Percentiles rank a stretch among this genome's conserved stretches.
Conservation (phyloP, 1,139 yeast genomes). For the Meyerozyma athensensis region DNA sequence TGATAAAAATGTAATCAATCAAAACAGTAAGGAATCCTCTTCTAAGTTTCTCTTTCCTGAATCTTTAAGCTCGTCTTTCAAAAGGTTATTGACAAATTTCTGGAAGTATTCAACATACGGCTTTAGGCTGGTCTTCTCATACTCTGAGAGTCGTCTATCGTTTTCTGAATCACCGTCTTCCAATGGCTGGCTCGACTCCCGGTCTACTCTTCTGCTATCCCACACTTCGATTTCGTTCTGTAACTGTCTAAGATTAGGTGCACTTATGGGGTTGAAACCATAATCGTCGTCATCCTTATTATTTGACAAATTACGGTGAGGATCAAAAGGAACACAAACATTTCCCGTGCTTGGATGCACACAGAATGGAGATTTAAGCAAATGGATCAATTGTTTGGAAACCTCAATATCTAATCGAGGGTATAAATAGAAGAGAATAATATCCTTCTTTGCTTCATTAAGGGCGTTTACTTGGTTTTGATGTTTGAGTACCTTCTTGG, state of each 20-base stretch:
- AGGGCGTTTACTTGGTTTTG: constrained; percentile 38
- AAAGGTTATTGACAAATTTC: constrained; percentile 52
- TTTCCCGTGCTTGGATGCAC: constrained; percentile 98
- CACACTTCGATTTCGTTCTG: constrained; percentile 50
- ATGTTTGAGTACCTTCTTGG: constrained; percentile 42
- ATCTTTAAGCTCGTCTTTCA: constrained; percentile 50
- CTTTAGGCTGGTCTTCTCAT: constrained; percentile 65
- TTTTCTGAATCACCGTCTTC: constrained; percentile 22
- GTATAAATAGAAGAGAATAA: constrained; percentile 74
- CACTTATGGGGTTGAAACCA: constrained; percentile 71
- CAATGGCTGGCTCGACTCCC: constrained; percentile 23
- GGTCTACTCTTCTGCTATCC: constrained; percentile 29
- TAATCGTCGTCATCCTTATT: constrained; percentile 35
- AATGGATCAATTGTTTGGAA: constrained; percentile 82
- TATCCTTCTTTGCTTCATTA: constrained; percentile 77
- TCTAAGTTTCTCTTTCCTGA: constrained; percentile 42
- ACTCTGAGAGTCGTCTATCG: constrained; percentile 32
- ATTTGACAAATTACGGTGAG: constrained; percentile 33
- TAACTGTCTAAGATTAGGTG: constrained; percentile 69
- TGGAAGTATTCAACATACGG: constrained; percentile 73
- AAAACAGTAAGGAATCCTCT: constrained; percentile 27
- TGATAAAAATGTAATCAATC: constrained; percentile 3
- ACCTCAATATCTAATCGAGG: constrained; percentile 94
- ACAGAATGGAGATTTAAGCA: constrained; percentile 96
- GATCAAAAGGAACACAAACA: constrained; percentile 91